A percentile compares a stretch with the other conserved stretches of the same genome.
phyloP scores from a whole-genome alignment of 108 stramenopile genomes.

The Aureococcus anophagefferens region DNA sequence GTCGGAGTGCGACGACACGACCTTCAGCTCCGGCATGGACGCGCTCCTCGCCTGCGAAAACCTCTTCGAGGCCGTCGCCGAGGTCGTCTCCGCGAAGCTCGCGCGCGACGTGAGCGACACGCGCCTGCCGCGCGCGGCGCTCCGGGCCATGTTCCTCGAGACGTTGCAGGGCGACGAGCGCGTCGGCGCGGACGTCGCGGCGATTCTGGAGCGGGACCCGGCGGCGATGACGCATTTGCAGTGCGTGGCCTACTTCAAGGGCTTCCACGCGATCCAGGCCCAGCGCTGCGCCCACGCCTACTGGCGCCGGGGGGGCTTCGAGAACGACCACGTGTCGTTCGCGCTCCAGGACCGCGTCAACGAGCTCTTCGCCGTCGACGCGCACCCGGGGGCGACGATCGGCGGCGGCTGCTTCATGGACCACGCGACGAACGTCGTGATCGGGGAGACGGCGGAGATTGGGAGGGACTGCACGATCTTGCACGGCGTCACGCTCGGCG shows the following conservation, averaged over 20 bases:
- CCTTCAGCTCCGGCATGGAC: too few species aligned
- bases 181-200: too few species aligned
- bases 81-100: too few species aligned
- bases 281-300: neutral
- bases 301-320: too few species aligned
- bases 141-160: too few species aligned
- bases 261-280: neutral
- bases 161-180: too few species aligned
- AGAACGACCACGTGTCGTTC: conserved; percentile 9
- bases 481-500: conserved; percentile 53
- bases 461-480: conserved; percentile 47
- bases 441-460: conserved; percentile 53
- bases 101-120: too few species aligned
- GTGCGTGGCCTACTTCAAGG: neutral
- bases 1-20: too few species aligned
- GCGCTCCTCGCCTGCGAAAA: too few species aligned
- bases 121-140: too few species aligned
- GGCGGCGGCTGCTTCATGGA: conserved; percentile 49
- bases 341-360: conserved; percentile 68
- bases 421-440: conserved; percentile 50
- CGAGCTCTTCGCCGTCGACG: conserved; percentile 65
- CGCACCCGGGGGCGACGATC: conserved; percentile 54
- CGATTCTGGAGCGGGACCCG: neutral
- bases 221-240: neutral
- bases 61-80: too few species aligned